phyloP scores from a whole-genome alignment of 345 rosid genomes.

The Dipteronia sinensis region DNA sequence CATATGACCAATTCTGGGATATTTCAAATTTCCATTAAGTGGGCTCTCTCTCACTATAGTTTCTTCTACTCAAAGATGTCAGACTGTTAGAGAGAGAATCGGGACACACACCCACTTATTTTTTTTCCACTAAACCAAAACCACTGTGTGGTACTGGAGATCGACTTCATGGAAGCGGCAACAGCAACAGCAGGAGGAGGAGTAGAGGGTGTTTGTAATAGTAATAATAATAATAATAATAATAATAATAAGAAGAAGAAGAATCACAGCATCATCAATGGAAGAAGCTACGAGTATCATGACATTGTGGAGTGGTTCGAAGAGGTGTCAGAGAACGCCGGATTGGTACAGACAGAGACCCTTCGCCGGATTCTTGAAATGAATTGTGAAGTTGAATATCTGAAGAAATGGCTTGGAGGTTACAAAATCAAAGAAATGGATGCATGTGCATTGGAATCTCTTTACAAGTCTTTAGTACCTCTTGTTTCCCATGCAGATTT shows the following conservation, averaged over 20 bases:
- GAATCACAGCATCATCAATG: neutral
- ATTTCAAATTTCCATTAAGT: conserved; percentile 2
- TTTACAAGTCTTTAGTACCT: conserved; percentile 72
- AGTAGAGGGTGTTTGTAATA: neutral
- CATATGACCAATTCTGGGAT: neutral
- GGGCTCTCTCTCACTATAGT: conserved; percentile 8
- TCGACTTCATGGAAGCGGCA: neutral
- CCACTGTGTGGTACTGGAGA: neutral
- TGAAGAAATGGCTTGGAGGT: conserved; percentile 61
- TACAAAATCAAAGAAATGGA: conserved; percentile 62
- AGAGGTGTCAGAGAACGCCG: conserved; percentile 48
- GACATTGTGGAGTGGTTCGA: conserved; percentile 77
- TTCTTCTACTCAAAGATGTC: neutral
- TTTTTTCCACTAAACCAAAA: neutral
- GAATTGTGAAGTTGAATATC: conserved; percentile 66
- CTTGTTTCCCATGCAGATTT: conserved; percentile 82
- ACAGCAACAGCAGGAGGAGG: neutral
- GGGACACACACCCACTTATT: neutral
- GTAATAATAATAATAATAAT: too few relatives aligned
- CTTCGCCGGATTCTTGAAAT: conserved; percentile 67
- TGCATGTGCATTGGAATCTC: conserved; percentile 58
- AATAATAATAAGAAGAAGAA: neutral
- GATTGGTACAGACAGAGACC: conserved; percentile 61
- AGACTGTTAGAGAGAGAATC: neutral
- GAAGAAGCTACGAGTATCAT: conserved; percentile 10